These are phyloP conservation scores for Teunomyces kruisii DNA, from an alignment of 805 yeast species.

Conservation along the genomic window DNA sequence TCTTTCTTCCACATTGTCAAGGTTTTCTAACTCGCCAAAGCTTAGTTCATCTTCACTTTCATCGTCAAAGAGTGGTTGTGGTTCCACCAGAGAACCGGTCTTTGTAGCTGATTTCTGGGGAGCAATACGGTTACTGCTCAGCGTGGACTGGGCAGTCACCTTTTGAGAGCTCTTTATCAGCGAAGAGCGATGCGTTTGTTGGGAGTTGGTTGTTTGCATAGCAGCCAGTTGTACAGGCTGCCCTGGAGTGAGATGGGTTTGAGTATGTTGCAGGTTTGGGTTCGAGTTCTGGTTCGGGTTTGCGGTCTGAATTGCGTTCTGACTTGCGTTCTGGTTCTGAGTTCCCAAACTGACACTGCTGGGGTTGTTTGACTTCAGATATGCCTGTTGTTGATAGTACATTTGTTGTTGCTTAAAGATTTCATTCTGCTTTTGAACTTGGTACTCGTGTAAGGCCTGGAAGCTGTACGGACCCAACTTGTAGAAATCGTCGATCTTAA, in stretches of 20 bases:
- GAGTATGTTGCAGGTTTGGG: conserved; percentile 3
- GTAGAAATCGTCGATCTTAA: conserved; percentile 44
- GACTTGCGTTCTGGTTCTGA: conserved; percentile 6
- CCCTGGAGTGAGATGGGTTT: not conserved
- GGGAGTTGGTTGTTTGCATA: not conserved
- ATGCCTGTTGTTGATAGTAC: conserved; percentile 39
- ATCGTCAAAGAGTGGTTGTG: conserved; percentile 1
- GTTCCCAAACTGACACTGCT: not conserved
- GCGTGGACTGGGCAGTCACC: not conserved
- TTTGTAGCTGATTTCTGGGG: conserved; percentile 1
- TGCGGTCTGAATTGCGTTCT: conserved; percentile 6
- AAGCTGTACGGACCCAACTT: conserved; percentile 56
- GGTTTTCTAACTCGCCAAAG: conserved; percentile 37
- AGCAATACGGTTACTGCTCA: not conserved
- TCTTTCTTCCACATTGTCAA: conserved; percentile 49
- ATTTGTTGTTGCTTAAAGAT: conserved; percentile 35
- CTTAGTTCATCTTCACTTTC: conserved; percentile 8
- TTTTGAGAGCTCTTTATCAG: conserved; percentile 2
- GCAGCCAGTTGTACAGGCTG: not conserved
- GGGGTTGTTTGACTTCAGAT: conserved; percentile 2
- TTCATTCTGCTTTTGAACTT: conserved; percentile 36
- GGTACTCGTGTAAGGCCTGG: conserved; percentile 54
- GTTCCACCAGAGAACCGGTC: conserved; percentile 3
- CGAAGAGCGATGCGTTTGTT: conserved; percentile 2
- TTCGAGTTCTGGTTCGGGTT: not conserved